Conservation (phyloP, 441 rosid genomes). For the Brassica hybrid region DNA sequence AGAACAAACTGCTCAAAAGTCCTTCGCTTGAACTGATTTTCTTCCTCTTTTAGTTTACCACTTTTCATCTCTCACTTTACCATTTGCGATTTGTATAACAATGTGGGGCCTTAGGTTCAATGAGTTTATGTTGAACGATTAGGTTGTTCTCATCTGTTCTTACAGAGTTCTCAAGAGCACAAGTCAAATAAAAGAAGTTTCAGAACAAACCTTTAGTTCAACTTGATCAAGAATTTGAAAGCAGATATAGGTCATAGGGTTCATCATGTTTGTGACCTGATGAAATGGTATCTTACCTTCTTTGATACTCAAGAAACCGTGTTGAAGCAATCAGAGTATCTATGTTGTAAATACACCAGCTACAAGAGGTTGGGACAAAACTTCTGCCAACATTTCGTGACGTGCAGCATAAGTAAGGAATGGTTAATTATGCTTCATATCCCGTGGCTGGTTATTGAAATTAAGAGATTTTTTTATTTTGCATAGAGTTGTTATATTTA, state of each 20-base stretch:
- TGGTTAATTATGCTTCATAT: too few relatives aligned
- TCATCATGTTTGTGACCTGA: background rate
- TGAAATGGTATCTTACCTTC: too few relatives aligned
- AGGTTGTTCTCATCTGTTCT: background rate
- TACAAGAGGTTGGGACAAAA: too few relatives aligned
- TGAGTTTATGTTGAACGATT: background rate
- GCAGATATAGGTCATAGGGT: background rate
- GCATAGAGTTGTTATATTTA: background rate
- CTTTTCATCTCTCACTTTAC: background rate
- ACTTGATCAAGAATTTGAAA: too few relatives aligned
- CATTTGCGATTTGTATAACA: background rate
- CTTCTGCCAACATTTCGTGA: too few relatives aligned
- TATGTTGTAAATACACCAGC: too few relatives aligned
- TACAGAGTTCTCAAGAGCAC: too few relatives aligned
- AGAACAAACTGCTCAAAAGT: slow-evolving; percentile 64
- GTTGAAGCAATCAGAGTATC: too few relatives aligned
- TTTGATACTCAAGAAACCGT: too few relatives aligned
- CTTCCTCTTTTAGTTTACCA: background rate
- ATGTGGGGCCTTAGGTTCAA: background rate
- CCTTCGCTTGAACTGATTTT: background rate
- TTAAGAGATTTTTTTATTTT: background rate
- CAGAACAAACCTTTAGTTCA: too few relatives aligned
- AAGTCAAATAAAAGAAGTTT: background rate
- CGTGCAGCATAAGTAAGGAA: too few relatives aligned
- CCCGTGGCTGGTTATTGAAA: background rate